Base-by-base conservation (phyloP, 257 asterid species). In the Lantana camara region DNA sequence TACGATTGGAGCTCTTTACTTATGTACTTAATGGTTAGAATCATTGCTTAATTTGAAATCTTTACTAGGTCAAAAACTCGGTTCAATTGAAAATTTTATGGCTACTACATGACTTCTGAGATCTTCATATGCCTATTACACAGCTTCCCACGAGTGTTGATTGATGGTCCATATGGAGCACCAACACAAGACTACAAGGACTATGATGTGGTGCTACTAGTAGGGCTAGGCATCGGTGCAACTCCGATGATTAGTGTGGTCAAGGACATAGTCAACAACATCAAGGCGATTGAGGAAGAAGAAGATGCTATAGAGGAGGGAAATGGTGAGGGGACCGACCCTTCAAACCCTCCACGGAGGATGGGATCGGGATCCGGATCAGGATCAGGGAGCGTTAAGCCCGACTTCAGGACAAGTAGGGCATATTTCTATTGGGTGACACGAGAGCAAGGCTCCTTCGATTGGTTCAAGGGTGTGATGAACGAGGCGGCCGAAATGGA, bases 111-210 rank as follows among this genome's bases (percentile, higher is more conserved):
- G 32, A 27, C 2, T 27, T 5, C 2, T 27, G 32, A 27, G 4
- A 27, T 2, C 32, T 27, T 27, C 5, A 27, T 27, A 27, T 27
- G 32, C 32, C 32, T 2, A 27, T 27, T 27, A 2, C 32, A 27
- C 32, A 87, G 96, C 48, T 87, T 83, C 69, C 97, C 96, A 0
- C 78, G 55, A 60, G 95, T 90, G 47, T 66, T 87, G 66, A 87
- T 90, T 6, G 96, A 90, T 42, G 97, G 97, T 32, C 97, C 97
- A 66, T 90, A 90, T 13, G 97, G 96, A 54, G 97, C 97, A 67
- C 95, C 97, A 32, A 90, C 97, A 47, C 97, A 90, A 80, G 97
- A 90, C 78, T 90, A 90, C 90, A 87, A 90, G 77, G 81, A 90
- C n/a, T 90, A 90, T 60, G 97, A 90, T 0, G 95, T 90, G 0